A percentile compares a stretch with the other conserved stretches of the same genome.
These are phyloP conservation scores for Scleroderma citrinum DNA, from an alignment of 768 basidiomycete genomes.

Conservation along the genomic window DNA sequence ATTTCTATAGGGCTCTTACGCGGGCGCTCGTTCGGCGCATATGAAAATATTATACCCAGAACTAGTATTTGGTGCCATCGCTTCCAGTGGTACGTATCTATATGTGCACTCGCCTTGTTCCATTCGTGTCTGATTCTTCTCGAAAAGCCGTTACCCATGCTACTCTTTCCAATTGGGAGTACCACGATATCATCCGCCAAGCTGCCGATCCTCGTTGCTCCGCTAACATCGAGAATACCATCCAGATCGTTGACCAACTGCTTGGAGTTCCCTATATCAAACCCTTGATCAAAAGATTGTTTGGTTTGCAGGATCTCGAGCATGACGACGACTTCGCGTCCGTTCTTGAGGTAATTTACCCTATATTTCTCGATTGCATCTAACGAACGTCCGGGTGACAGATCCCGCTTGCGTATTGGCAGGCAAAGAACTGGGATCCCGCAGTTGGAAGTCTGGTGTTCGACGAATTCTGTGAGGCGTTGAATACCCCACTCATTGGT, in stretches of 20 bases:
- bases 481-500: slow-evolving; percentile 41
- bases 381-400: slow-evolving; percentile 20
- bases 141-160: slow-evolving; percentile 79
- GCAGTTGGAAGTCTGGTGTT: slow-evolving; percentile 54
- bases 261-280: slow-evolving; percentile 45
- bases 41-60: slow-evolving; percentile 86
- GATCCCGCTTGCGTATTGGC: slow-evolving; percentile 68
- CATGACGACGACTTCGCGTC: slow-evolving; percentile 78
- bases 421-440: slow-evolving; percentile 85
- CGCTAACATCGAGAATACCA: slow-evolving; percentile 48
- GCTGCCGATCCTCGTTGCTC: slow-evolving; percentile 64
- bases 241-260: slow-evolving; percentile 56
- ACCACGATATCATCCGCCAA: slow-evolving; percentile 74
- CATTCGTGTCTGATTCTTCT: background rate
- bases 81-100: slow-evolving; percentile 61
- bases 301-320: slow-evolving; percentile 63
- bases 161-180: slow-evolving; percentile 75
- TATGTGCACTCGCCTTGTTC: background rate
- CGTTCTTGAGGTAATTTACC: slow-evolving; percentile 47
- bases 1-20: slow-evolving; percentile 70
- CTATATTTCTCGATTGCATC: slow-evolving; percentile 10
- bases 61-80: slow-evolving; percentile 85
- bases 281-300: slow-evolving; percentile 58
- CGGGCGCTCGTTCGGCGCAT: slow-evolving; percentile 89
- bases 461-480: slow-evolving; percentile 59